phyloP scores from a whole-genome alignment of 441 rosid species.

The Pelargonium myrrhifolium region DNA sequence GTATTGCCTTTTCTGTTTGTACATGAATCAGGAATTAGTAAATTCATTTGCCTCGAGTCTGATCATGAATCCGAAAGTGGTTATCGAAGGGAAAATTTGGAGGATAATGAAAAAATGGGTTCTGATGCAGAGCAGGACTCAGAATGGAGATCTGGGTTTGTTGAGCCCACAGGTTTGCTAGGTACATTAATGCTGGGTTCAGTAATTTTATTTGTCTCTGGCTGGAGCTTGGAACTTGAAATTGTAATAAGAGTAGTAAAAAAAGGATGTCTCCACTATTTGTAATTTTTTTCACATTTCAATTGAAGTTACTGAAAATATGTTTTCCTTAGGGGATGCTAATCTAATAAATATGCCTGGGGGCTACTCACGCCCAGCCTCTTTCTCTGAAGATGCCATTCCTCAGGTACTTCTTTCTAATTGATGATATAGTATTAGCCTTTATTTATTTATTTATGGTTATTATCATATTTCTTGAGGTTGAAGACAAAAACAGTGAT shows the following conservation, averaged over 20 bases:
- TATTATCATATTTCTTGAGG: neutral
- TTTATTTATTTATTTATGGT: neutral
- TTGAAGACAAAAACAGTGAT: neutral
- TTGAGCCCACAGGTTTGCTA: slow-evolving; percentile 20
- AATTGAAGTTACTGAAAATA: slow-evolving; percentile 17
- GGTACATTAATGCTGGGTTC: slow-evolving; percentile 25
- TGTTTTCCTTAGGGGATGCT: slow-evolving; percentile 35
- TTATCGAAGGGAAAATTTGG: slow-evolving; percentile 22
- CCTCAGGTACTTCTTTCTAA: slow-evolving; percentile 28
- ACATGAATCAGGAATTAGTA: slow-evolving; percentile 29
- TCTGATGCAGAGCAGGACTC: slow-evolving; percentile 23
- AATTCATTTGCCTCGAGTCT: slow-evolving; percentile 59
- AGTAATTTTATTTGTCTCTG: slow-evolving; percentile 6
- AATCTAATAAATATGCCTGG: slow-evolving; percentile 20
- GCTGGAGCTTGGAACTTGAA: slow-evolving; percentile 8
- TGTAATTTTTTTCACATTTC: slow-evolving; percentile 9
- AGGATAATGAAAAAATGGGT: slow-evolving; percentile 26
- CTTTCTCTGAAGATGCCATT: slow-evolving; percentile 20
- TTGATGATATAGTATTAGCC: slow-evolving; percentile 2
- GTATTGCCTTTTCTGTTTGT: neutral
- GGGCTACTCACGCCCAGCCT: slow-evolving; percentile 22
- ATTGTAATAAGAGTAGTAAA: slow-evolving; percentile 1
- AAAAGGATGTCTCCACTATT: slow-evolving; percentile 7
- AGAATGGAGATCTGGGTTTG: slow-evolving; percentile 24
- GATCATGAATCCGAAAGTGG: slow-evolving; percentile 46